These are phyloP conservation scores for Aspergillus coremiiformis DNA, from an alignment of 495 filamentous ascomycete species.

Conservation along the genomic window DNA sequence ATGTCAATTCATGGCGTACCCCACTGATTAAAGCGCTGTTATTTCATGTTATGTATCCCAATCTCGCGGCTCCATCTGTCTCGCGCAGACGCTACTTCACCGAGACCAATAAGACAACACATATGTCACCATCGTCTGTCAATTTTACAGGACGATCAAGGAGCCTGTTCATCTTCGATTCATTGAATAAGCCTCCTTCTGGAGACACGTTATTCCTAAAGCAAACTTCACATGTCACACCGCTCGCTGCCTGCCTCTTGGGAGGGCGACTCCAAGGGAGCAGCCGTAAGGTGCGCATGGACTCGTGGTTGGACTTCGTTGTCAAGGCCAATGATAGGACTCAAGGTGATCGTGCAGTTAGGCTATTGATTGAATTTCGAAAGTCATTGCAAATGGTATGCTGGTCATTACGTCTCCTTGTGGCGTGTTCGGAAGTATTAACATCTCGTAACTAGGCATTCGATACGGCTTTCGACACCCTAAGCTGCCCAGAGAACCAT, in stretches of 20 bases:
- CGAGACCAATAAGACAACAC: background rate
- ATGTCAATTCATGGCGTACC: conserved; percentile 40
- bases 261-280: conserved; percentile 36
- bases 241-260: conserved; percentile 42
- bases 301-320: conserved; percentile 43
- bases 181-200: background rate
- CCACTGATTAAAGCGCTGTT: conserved; percentile 45
- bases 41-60: conserved; percentile 43
- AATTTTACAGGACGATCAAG: background rate
- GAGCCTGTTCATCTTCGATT: background rate
- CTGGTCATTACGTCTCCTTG: background rate
- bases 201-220: background rate
- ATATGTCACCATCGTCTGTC: background rate
- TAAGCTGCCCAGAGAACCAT: background rate
- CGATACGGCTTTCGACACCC: background rate
- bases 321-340: conserved; percentile 12
- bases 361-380: conserved; percentile 37
- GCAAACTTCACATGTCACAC: conserved; percentile 37
- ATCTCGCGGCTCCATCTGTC: conserved; percentile 33
- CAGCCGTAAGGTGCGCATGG: conserved; percentile 33
- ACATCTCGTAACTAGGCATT: background rate
- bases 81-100: conserved; percentile 1
- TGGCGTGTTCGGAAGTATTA: background rate
- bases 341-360: conserved; percentile 21
- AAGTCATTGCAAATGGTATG: conserved; percentile 30